phyloP scores from a whole-genome alignment of 768 basidiomycete genomes.

The Hemileccinum impolitum region DNA sequence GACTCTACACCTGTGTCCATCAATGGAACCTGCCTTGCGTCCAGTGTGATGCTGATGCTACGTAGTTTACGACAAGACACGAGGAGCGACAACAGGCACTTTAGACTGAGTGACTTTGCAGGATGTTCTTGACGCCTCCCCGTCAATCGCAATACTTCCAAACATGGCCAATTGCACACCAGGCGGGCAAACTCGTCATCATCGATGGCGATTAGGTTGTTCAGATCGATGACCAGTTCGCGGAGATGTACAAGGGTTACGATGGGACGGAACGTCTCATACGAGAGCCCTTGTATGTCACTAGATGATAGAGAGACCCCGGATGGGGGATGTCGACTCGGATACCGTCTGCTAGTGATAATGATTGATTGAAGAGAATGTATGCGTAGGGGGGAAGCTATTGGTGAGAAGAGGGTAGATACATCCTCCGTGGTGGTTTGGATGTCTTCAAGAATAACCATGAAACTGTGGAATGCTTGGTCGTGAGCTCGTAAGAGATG shows the following conservation, averaged over 20 bases:
- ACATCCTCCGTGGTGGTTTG: not conserved
- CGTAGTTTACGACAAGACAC: not conserved
- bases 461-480: slow-evolving; percentile 1
- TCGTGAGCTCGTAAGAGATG: not conserved
- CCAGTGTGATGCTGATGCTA: not conserved
- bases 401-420: not conserved
- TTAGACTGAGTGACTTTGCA: not conserved
- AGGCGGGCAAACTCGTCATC: not conserved
- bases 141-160: not conserved
- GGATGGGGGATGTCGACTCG: not conserved
- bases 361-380: slow-evolving; percentile 2
- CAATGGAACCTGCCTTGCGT: not conserved
- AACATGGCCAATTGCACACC: not conserved
- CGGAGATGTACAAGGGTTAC: slow-evolving; percentile 3
- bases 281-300: not conserved
- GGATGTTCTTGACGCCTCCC: not conserved
- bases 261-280: not conserved
- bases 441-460: not conserved
- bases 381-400: not conserved
- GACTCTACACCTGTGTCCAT: not conserved
- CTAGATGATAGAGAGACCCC: too few species aligned
- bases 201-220: not conserved
- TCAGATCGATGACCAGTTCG: not conserved
- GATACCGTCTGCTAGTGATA: not conserved
- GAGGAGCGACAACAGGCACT: not conserved